Evolutionary conservation across 768 basidiomycete genomes (phyloP), one percentile per base, ranked within the genome.

Genomic region (Thelephora aurantiotincta): DNA sequence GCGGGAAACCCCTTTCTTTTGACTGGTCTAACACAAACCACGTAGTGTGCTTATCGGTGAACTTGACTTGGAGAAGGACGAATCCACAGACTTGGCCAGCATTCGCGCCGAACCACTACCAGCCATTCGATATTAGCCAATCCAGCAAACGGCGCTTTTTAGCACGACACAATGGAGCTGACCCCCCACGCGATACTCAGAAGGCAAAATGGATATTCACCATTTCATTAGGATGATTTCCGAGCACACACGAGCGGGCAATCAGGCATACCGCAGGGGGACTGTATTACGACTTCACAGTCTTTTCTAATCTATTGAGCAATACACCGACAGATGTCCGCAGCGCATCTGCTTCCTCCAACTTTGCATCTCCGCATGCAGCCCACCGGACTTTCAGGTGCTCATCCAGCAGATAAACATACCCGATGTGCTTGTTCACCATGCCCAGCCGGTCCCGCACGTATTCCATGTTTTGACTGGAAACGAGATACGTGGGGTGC

Each of bases 321-420:
- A 91, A 67, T 2, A 87, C 80, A 3, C 75, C 75, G 0, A 77
- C 69, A 55, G 87, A 89, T 35, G 65, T 77, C 60, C 81, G 70
- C 47, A 96, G 64, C 11, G 78, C 73, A 48, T 74, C 66, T 2
- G 73, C 68, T 61, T 97, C 93, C 50, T 87, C 79, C 2, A 62
- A 58, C 50, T 75, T 82, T 0, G 92, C 87, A 55, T 88, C 85
- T 6, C 83, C 90, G 54, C 90, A 86, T 9, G 78, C 94, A 1
- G 84, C 93, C 94, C 94, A 98, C 16, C 94, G 75, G 43, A 98
- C 75, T 61, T 79, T 86, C 51, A 80, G 60, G 50, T 87, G 77
- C 61, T 81, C 75, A 58, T 98, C 94, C 22, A 97, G 77, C 11
- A 98, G 70, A 58, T 84, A 98, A 12, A 93, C 81, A 58, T 94